Evolutionary conservation across 2,329 filamentous ascomycete species (phyloP).

Genomic region (Blumeria graminis): DNA sequence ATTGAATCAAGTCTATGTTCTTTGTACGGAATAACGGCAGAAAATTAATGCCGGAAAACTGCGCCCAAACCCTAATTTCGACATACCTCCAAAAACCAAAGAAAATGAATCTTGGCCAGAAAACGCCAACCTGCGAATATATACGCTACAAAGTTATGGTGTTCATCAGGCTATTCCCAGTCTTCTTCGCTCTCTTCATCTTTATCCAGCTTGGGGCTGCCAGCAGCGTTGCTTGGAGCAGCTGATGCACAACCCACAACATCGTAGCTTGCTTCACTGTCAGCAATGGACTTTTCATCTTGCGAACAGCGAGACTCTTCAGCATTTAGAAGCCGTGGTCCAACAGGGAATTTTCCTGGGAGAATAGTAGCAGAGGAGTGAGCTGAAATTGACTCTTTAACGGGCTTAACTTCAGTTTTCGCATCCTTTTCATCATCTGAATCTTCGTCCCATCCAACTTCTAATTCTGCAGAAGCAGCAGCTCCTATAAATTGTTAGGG

Average conservation of each 20-base stretch:
- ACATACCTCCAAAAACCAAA: too few relatives aligned
- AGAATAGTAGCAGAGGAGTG: slow-evolving; percentile 37
- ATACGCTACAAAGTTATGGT: too few relatives aligned
- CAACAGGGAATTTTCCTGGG: slow-evolving; percentile 19
- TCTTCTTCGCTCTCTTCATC: slow-evolving; percentile 44
- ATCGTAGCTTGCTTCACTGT: slow-evolving; percentile 91
- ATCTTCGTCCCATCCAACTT: slow-evolving; percentile 41
- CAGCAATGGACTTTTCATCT: slow-evolving; percentile 72
- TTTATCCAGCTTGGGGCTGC: slow-evolving; percentile 31
- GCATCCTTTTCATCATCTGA: slow-evolving; percentile 36
- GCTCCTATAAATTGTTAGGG: slow-evolving; percentile 11
- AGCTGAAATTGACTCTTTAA: slow-evolving; percentile 22
- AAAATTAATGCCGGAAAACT: too few relatives aligned
- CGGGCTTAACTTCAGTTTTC: slow-evolving; percentile 8
- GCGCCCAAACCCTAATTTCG: too few relatives aligned
- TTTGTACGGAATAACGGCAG: slow-evolving; percentile 4
- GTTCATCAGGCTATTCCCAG: slow-evolving; percentile 33
- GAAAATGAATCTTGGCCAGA: too few relatives aligned
- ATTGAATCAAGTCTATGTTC: neutral
- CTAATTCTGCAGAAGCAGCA: slow-evolving; percentile 42
- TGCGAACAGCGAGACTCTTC: slow-evolving; percentile 49
- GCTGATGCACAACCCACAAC: slow-evolving; percentile 61
- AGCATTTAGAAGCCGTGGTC: slow-evolving; percentile 27
- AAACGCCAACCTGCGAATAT: too few relatives aligned
- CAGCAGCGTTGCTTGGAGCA: slow-evolving; percentile 52